Evolutionary conservation across 2,329 filamentous ascomycete genomes (phyloP), one percentile per base, ranked within the genome.

Genomic region (Exophiala xenobiotica): DNA sequence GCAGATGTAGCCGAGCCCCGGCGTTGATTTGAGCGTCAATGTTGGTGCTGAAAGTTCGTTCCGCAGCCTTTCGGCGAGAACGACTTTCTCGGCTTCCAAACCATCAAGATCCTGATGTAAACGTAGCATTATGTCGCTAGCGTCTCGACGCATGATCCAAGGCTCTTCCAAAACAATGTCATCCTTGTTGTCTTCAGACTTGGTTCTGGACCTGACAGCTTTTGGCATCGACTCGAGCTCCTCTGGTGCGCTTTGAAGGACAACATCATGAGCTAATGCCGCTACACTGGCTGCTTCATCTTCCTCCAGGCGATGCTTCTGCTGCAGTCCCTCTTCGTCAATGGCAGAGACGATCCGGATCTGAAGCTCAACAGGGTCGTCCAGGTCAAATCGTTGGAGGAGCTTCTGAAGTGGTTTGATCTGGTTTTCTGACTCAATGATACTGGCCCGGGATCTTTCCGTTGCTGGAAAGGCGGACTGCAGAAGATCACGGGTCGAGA

Each of bases 301-400:
- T 54, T 92, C 85, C 60, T 93, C 84, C 1, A 86, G 78, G 27
- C 86, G 81, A 62, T 96, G 91, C 62, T 88, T 85, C 59, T 88
- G 83, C 12, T 84, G 77, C n/a, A 97, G 74, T 0, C 90, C 89
- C 57, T 96, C 91, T 70, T 97, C 93, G 63, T 99, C 93, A 51
- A 99, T 95, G 3, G 92, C 85, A 2, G 80, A 75, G 43, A 80
- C 73, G 52, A 99, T 96, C 18, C 79, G 80, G 18, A 75, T 70
- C 2, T 91, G 88, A 3, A 97, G 79, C 35, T 80, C 76, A 8
- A 75, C 71, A 0, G 90, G 88, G 2, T 82, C 80, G 9, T 80
- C 75, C 16, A 96, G 75, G 47, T 81, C 76, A 37, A 93, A 81
- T 5, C 86, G 80, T 16, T 67, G 68, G 2, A 78, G 65, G 51